Percentiles rank a stretch among this genome's conserved stretches.
Evolutionary conservation across 108 stramenopile genomes (phyloP).

Genomic region (Nitzschia sp.): DNA sequence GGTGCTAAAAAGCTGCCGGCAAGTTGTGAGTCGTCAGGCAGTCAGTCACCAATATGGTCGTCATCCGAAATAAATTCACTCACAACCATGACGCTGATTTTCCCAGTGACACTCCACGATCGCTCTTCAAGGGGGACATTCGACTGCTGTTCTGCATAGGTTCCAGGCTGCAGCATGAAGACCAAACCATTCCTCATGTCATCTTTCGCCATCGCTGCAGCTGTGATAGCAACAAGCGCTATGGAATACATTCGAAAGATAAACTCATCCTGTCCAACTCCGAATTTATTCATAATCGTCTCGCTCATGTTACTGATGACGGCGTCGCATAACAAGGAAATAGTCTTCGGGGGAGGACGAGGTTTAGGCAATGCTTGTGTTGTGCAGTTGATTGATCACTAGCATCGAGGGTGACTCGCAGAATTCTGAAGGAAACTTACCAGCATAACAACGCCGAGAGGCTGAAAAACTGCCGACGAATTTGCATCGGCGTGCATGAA

Average conservation of each 20-base stretch:
- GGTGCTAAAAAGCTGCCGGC: conserved; percentile 53
- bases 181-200: conserved; percentile 70
- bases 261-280: conserved; percentile 90
- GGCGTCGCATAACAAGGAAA: conserved; percentile 82
- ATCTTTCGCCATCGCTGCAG: conserved; percentile 68
- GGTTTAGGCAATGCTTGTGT: no score
- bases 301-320: conserved; percentile 86
- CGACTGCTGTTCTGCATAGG: conserved; percentile 72
- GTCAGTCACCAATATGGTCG: neutral
- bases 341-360: conserved; percentile 30
- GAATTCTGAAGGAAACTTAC: conserved; percentile 31
- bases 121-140: conserved; percentile 54
- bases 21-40: neutral
- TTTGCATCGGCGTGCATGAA: conserved; percentile 90
- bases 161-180: conserved; percentile 72
- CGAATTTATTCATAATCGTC: conserved; percentile 79
- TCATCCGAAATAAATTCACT: neutral
- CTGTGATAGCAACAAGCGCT: conserved; percentile 73
- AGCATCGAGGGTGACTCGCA: no score
- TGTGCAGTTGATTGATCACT: no score
- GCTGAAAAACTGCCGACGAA: conserved; percentile 78
- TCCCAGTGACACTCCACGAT: conserved; percentile 65
- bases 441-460: conserved; percentile 82
- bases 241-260: conserved; percentile 87
- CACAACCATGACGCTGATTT: conserved; percentile 56